Conservation (phyloP, 768 basidiomycete species). For the Royoungia palumana region DNA sequence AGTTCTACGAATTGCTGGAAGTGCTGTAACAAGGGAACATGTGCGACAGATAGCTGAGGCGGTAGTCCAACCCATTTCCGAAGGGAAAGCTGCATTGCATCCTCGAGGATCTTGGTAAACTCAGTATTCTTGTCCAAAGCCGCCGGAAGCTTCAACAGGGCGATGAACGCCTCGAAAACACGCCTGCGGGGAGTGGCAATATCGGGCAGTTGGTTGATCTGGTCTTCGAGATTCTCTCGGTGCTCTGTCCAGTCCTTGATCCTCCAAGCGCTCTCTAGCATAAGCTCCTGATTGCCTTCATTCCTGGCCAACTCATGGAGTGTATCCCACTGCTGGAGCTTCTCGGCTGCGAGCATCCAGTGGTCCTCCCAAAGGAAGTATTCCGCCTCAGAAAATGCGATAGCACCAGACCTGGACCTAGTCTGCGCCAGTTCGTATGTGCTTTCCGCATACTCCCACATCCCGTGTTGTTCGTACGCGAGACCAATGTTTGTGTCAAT, state of each 20-base stretch:
- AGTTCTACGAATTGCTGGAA: conserved; percentile 99
- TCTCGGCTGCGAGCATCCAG: conserved; percentile 94
- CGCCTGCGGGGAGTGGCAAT: conserved; percentile 92
- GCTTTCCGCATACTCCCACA: conserved; percentile 91
- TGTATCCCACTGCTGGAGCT: conserved; percentile 97
- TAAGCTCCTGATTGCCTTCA: conserved; percentile 88
- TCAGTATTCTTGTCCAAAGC: conserved; percentile 82
- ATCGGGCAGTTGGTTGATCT: conserved; percentile 75
- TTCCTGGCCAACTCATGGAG: conserved; percentile 85
- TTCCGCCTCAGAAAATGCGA: conserved; percentile 92
- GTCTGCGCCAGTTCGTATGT: conserved; percentile 89
- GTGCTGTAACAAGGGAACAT: conserved; percentile 91
- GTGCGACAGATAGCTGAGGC: conserved; percentile 80
- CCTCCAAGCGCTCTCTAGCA: conserved; percentile 95
- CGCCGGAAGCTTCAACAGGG: conserved; percentile 80
- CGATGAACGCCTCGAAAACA: conserved; percentile 95
- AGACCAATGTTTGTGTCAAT: conserved; percentile 85
- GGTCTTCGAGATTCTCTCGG: conserved; percentile 73
- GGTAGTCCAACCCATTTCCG: conserved; percentile 95
- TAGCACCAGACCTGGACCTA: conserved; percentile 72
- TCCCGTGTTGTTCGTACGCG: conserved; percentile 92
- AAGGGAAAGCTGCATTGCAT: conserved; percentile 93
- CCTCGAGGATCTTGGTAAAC: conserved; percentile 86
- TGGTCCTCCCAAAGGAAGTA: conserved; percentile 99
- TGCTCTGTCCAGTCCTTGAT: conserved; percentile 88